Conservation (phyloP, 2,329 filamentous ascomycete genomes). For the Aureobasidium musti region DNA sequence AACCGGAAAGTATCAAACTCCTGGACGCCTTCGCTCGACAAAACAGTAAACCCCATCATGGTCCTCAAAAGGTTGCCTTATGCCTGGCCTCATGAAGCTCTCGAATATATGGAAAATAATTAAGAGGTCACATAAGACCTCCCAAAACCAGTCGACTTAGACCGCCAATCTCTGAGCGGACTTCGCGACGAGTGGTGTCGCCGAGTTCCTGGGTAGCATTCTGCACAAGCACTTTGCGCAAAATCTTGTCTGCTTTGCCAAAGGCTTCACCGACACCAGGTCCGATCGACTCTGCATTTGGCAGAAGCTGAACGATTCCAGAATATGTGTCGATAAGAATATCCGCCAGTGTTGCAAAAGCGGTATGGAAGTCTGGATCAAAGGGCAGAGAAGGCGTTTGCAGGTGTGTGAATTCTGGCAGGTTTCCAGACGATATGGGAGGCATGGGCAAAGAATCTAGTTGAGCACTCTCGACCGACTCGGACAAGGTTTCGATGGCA, state of each 20-base stretch:
- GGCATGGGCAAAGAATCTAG: conserved; percentile 31
- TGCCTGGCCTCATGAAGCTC: neutral
- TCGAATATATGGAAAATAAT: neutral
- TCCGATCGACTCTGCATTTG: conserved; percentile 66
- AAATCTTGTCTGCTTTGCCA: conserved; percentile 79
- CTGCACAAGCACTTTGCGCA: conserved; percentile 86
- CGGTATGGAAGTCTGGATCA: conserved; percentile 95
- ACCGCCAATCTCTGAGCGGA: conserved; percentile 78
- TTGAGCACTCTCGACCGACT: conserved; percentile 35
- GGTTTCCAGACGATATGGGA: conserved; percentile 62
- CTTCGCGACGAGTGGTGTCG: conserved; percentile 72
- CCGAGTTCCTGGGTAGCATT: conserved; percentile 92
- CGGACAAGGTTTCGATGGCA: conserved; percentile 60
- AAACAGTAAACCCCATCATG: neutral
- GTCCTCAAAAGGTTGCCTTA: neutral
- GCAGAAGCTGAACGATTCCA: conserved; percentile 71
- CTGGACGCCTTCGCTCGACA: conserved; percentile 17
- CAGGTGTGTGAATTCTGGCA: conserved; percentile 81
- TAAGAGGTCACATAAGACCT: conserved; percentile 7
- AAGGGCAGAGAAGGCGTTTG: conserved; percentile 92
- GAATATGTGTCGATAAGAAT: conserved; percentile 91
- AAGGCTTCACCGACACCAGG: conserved; percentile 75
- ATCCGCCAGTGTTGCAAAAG: conserved; percentile 93
- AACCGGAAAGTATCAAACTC: neutral
- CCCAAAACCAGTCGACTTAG: conserved; percentile 63